A percentile compares a stretch with the other conserved stretches of the same genome.
Conservation (phyloP, 2,329 filamentous ascomycete genomes). For the Fusarium protoensiforme region DNA sequence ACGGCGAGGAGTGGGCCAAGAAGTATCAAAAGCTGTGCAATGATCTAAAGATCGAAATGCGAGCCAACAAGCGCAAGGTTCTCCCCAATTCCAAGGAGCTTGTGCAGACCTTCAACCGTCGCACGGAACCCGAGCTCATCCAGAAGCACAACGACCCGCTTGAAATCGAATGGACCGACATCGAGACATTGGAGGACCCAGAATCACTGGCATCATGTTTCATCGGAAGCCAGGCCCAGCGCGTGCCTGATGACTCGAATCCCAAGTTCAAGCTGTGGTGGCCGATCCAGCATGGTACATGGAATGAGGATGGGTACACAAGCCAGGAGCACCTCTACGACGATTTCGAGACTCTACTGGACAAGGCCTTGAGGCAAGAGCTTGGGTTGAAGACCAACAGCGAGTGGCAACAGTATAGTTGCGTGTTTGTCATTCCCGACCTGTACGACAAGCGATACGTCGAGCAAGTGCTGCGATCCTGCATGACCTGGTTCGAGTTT, state of each 20-base stretch:
- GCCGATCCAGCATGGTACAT: constrained; percentile 87
- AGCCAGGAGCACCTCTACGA: constrained; percentile 84
- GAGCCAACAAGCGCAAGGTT: constrained; percentile 92
- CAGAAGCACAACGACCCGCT: constrained; percentile 94
- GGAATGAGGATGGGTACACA: constrained; percentile 90
- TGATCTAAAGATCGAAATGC: constrained; percentile 91
- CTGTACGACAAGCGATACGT: constrained; percentile 96
- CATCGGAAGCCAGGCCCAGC: constrained; percentile 82
- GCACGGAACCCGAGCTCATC: constrained; percentile 85
- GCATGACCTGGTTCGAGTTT: constrained; percentile 91
- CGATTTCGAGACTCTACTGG: constrained; percentile 88
- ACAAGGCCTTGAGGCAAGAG: constrained; percentile 87
- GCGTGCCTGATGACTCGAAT: constrained; percentile 88
- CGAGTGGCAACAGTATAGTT: constrained; percentile 91
- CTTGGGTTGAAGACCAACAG: constrained; percentile 81
- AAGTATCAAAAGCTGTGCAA: constrained; percentile 84
- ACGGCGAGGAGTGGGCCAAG: constrained; percentile 83
- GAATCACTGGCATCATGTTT: constrained; percentile 73
- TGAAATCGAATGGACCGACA: constrained; percentile 94
- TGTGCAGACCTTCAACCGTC: constrained; percentile 92
- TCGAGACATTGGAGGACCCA: constrained; percentile 73
- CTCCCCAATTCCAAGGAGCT: constrained; percentile 97
- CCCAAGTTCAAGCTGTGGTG: constrained; percentile 94
- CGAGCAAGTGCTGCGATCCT: constrained; percentile 82
- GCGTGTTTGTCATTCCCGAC: constrained; percentile 96